Evolutionary conservation across 805 yeast genomes (phyloP), one percentile per base, ranked within the genome.

Genomic region (Candida nemodendra): DNA sequence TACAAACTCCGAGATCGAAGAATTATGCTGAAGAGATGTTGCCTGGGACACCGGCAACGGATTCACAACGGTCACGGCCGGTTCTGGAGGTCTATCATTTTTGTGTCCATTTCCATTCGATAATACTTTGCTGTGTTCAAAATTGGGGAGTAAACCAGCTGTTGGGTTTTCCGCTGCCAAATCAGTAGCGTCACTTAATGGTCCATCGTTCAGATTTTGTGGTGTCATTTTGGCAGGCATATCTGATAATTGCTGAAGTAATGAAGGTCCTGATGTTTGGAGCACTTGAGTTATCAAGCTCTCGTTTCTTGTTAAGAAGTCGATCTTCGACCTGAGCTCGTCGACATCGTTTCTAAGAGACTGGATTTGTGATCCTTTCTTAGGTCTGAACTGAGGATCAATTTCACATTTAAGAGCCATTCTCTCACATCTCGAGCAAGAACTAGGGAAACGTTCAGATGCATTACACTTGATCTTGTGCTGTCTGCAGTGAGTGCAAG

Each of bases 391-490:
- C 51, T 82, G 82, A 2, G 96, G 96, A 61, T 90, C 96, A 17
- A 90, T 85, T 51, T 84, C 91, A 66, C 97, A 90, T 40, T 72
- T 74, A 26, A 88, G 67, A 2, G 79, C 81, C 85, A 85, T 83
- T 54, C 84, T 72, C 36, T 78, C 81, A 64, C 97, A 90, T 43
- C 96, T 64, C 13, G 83, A 74, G 59, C 97, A 90, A 0, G 96
- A 84, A 5, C 69, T 67, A 0, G 96, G 96, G 48, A 75, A 84
- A 45, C 81, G 78, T 16, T 84, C 90, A 3, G 87, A 76, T 1
- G 97, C 97, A 57, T 90, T 87, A 63, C 97, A 90, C 57, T 84
- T 84, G 59, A 90, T 88, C 62, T 90, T 90, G 60, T 89, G 96
- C 57, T 90, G 96, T 35, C 97, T 77, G 57, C 97, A 90, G 58